Percentiles rank a stretch among this genome's conserved stretches.
Evolutionary conservation across 1,284 basidiomycete species (phyloP).

Genomic region (Tylopilus sp.): DNA sequence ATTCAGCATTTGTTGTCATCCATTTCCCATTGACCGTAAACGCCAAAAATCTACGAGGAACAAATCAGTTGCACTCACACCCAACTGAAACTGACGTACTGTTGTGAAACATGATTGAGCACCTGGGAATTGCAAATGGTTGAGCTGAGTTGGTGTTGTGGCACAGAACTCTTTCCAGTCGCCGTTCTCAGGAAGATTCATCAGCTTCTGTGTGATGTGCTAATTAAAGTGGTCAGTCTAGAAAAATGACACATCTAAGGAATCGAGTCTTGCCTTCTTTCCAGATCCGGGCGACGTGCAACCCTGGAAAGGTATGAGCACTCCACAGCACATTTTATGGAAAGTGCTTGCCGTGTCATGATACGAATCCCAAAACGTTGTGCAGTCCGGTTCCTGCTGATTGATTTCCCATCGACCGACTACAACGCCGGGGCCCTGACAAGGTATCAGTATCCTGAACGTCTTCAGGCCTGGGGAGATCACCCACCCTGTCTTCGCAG

Average conservation of each 20-base stretch:
- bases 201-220: constrained; percentile 22
- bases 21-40: constrained; percentile 29
- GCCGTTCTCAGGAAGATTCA: constrained; percentile 20
- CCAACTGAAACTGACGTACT: constrained; percentile 7
- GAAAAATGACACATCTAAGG: not conserved
- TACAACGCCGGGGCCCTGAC: constrained; percentile 21
- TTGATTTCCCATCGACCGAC: constrained; percentile 25
- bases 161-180: constrained; percentile 30
- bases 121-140: constrained; percentile 15
- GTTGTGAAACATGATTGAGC: constrained; percentile 21
- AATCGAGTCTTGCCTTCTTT: constrained; percentile 15
- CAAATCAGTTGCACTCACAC: not conserved
- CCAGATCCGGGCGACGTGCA: constrained; percentile 26
- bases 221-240: constrained; percentile 7
- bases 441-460: not conserved
- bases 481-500: constrained; percentile 25
- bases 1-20: constrained; percentile 22
- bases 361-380: constrained; percentile 21
- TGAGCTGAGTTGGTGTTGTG: constrained; percentile 21
- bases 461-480: too few species aligned
- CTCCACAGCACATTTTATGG: too few species aligned
- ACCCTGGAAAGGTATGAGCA: constrained; percentile 14
- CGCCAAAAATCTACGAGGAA: constrained; percentile 13
- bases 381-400: constrained; percentile 22
- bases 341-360: constrained; percentile 15